Base-by-base conservation (phyloP, 75 land plant species). In the Picea glauca region DNA sequence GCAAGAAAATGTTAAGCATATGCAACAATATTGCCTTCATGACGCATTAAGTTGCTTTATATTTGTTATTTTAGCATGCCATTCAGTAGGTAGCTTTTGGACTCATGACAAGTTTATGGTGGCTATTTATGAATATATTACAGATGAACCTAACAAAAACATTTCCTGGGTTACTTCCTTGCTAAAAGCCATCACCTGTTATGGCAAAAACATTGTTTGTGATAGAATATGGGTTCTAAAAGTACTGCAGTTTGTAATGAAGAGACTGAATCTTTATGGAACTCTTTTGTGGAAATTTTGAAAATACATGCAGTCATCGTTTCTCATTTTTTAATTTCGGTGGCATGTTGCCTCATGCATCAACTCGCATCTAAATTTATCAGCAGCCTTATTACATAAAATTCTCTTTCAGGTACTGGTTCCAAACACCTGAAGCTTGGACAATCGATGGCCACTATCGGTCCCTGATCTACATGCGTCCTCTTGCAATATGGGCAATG, bases 371-470 rank as follows among this genome's bases (percentile, higher is more conserved):
- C 20, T 18, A 20, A 46, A 61, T 81, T 32, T 58, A 60, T 59
- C 5, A 21, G 31, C 40, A 3, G 58, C 23, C 4, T 46, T 33
- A 21, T 59, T 78, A 38, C 66, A 56, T 17, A 70, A 31, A 63
- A 63, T 63, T 2, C 43, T 89, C 82, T 74, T 76, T 56, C 81
- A 90, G 92, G 81, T 90, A 90, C 65, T 92, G 91, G 92, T 97
- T 97, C 58, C 99, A 97, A 77, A 97, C 98, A 15, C 99, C 99
- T 20, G 99, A 97, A 82, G 99, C 82, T 20, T 97, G 99, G 99
- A 88, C 95, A 11, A 86, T 70, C 3, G 93, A 97, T 72, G 99
- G 99, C 35, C 93, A 93, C 76, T 97, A 85, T 67, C 79, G 99
- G 30, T 94, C 99, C 4, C 78, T 97, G 58, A 81, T 96, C 32